These are phyloP conservation scores for Emericellopsis cladophorae DNA, from an alignment of 2,329 filamentous ascomycete species.

Conservation along the genomic window DNA sequence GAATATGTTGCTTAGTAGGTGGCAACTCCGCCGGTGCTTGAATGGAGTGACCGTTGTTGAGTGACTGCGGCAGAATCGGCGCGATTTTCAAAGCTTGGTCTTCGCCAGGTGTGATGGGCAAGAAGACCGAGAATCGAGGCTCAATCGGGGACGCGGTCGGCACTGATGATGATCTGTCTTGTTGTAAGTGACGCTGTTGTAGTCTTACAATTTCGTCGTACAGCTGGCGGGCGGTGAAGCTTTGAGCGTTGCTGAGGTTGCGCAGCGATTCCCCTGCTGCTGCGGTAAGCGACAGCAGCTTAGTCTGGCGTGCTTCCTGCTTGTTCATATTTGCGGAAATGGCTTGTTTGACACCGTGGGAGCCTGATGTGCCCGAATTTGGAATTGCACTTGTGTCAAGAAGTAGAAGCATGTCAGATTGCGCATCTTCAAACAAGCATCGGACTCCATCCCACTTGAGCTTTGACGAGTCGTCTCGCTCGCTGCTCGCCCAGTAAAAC, in stretches of 20 bases:
- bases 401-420: slow-evolving; percentile 49
- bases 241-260: slow-evolving; percentile 37
- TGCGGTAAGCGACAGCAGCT: slow-evolving; percentile 13
- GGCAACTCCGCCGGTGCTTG: not conserved
- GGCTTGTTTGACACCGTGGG: slow-evolving; percentile 46
- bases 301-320: no score
- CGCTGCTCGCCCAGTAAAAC: slow-evolving; percentile 52
- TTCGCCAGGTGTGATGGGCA: slow-evolving; percentile 42
- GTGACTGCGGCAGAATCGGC: slow-evolving; percentile 16
- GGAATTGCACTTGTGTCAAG: slow-evolving; percentile 48
- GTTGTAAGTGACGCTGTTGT: slow-evolving; percentile 27
- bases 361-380: slow-evolving; percentile 35
- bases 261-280: slow-evolving; percentile 37
- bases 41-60: not conserved
- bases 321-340: slow-evolving; percentile 33
- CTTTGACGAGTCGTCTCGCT: slow-evolving; percentile 43
- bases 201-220: slow-evolving; percentile 38
- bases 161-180: slow-evolving; percentile 22
- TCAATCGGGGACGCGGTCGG: slow-evolving; percentile 31
- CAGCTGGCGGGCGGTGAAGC: slow-evolving; percentile 43
- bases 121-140: slow-evolving; percentile 34
- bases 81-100: slow-evolving; percentile 39
- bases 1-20: slow-evolving; percentile 26
- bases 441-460: slow-evolving; percentile 52
- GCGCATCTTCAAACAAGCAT: slow-evolving; percentile 48